Conservation (phyloP, 2,329 filamentous ascomycete genomes). For the Paraconiothyrium brasiliense region DNA sequence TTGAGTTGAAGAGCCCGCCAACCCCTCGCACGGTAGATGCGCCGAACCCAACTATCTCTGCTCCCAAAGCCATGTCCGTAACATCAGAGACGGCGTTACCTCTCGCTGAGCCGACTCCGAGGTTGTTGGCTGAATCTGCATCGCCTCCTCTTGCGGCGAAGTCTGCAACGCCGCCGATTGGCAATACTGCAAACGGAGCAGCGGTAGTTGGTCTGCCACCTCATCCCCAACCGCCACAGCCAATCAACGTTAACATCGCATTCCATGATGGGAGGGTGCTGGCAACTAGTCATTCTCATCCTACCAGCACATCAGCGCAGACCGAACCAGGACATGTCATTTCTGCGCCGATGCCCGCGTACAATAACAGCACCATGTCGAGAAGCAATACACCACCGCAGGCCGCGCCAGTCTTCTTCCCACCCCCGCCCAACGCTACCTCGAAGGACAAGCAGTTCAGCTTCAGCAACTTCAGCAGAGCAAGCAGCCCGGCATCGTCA, state of each 20-base stretch:
- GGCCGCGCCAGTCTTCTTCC: conserved; percentile 41
- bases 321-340: conserved; percentile 12
- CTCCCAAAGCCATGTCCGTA: conserved; percentile 12
- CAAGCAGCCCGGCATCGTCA: conserved; percentile 30
- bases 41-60: conserved; percentile 6
- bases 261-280: conserved; percentile 38
- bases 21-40: not conserved
- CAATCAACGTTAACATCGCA: conserved; percentile 46
- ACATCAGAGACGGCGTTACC: conserved; percentile 10
- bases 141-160: conserved; percentile 40
- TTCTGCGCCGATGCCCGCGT: conserved; percentile 22
- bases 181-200: conserved; percentile 43
- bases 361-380: conserved; percentile 16
- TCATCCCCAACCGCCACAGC: conserved; percentile 33
- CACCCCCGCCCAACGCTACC: conserved; percentile 41
- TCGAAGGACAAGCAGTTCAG: conserved; percentile 38
- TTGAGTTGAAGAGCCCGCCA: not conserved
- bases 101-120: conserved; percentile 23
- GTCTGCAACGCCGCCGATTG: conserved; percentile 44
- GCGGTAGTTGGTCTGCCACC: conserved; percentile 46
- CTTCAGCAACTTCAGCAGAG: conserved; percentile 37
- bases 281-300: conserved; percentile 23
- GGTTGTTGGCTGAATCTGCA: conserved; percentile 22
- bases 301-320: conserved; percentile 27
- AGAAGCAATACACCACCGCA: conserved; percentile 21